Evolutionary conservation across 306 rosid genomes (phyloP).

Genomic region (Crataegus laevigata): DNA sequence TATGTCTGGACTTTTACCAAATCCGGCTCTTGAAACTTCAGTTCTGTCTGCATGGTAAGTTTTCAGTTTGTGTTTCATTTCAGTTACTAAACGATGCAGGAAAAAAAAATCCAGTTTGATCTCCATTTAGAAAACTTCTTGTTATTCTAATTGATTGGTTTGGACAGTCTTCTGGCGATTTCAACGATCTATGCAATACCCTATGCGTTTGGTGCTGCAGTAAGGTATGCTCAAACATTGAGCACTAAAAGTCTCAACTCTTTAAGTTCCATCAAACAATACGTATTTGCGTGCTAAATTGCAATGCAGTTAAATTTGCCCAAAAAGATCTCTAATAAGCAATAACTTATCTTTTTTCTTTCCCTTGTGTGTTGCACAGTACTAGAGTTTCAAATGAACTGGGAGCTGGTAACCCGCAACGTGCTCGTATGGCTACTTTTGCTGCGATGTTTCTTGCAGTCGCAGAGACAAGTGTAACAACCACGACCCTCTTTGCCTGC

Average conservation of each 20-base stretch:
- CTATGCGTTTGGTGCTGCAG: constrained; percentile 15
- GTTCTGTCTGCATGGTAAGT: constrained; percentile 45
- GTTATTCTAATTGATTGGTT: background rate
- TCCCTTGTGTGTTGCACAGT: constrained; percentile 16
- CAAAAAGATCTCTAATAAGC: no score
- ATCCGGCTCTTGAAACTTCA: constrained; percentile 62
- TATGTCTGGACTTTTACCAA: constrained; percentile 52
- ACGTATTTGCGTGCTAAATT: background rate
- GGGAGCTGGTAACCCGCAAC: constrained; percentile 59
- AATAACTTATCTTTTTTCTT: background rate
- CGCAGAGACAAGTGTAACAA: constrained; percentile 26
- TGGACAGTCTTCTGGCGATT: constrained; percentile 1
- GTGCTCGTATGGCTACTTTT: constrained; percentile 41
- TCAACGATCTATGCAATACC: constrained; percentile 12
- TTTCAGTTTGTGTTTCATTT: background rate
- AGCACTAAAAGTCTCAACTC: background rate
- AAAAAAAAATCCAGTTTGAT: background rate
- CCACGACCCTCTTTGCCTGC: constrained; percentile 31
- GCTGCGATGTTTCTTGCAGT: constrained; percentile 38
- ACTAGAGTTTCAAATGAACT: constrained; percentile 71
- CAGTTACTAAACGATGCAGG: background rate
- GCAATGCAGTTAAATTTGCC: background rate
- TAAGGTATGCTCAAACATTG: constrained; percentile 3
- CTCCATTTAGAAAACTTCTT: background rate
- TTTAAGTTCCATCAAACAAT: background rate